Base-by-base conservation (phyloP, 208 protist genomes). In the Herpetomonas samuelpessoai region DNA sequence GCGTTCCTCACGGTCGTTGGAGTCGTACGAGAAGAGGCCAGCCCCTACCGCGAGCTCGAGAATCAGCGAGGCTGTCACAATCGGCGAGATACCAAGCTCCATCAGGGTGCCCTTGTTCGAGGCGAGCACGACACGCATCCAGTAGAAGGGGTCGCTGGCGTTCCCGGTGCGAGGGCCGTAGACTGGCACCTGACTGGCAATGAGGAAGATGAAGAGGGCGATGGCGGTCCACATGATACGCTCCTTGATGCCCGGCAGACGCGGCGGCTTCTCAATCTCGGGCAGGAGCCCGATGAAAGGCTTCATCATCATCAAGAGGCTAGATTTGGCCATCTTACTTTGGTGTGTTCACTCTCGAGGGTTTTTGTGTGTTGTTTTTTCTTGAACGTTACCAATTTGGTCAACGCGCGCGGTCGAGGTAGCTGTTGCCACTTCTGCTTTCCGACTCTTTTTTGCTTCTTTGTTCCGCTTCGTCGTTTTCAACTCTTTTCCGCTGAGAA, bases 61-160 rank as follows among this genome's bases (percentile, higher is more conserved):
- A 29, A 99, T 88, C 22, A 99, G 92, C 29, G 95, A 96, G 31
- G 97, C 96, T 3, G 95, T 98, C n/a, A 99, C 88, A 60, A 99
- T 98, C 1, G 97, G 97, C 9, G 93, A 97, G 65, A 99, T 98
- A 65, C 98, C 98, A 12, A 99, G 83, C 75, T 99, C 97, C 97
- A 99, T 99, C n/a, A 99, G 82, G 35, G 97, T 99, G 28, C 97
- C 98, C 72, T 98, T 98, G 79, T 99, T 99, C 22, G 98, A 99
- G 7, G 99, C 98, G 47, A 99, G 89, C 64, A 99, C 98, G 21
- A 99, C 96, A 68, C 99, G 93, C 87, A 99, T 97, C 98, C 98
- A 99, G 72, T 99, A 99, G 71, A 99, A 99, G 31, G 98, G 98
- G 82, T 99, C 99, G 19, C 91, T 91, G 29, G 76, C 65, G 56